Base-by-base conservation (phyloP, 805 yeast genomes). In the Blastobotrys chiropterorum region DNA sequence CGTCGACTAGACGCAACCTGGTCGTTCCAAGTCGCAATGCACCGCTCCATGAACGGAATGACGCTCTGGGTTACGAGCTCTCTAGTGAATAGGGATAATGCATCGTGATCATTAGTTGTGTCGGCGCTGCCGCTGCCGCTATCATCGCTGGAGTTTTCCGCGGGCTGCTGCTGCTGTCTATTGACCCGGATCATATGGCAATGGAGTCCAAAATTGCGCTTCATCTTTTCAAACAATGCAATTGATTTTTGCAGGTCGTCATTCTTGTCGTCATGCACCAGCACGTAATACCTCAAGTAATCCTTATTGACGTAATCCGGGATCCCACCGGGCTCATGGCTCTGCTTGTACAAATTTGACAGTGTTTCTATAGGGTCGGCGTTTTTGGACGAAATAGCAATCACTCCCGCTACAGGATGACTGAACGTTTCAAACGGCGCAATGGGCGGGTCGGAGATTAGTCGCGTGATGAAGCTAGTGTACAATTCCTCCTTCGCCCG, bases 1-100 rank as follows among this genome's bases (percentile, higher is more conserved):
- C 82, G 82, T 55, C 90, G 76, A 3, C 95, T 90, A 41, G 81
- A 79, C 13, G 89, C 78, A 3, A 85, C 75, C 61, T 82, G 86
- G 59, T 90, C 96, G 54, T 84, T 90, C 97, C 97, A 90, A 13
- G 78, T 65, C 34, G 83, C 73, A n/a, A 89, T 78, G 61, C 87
- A 85, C 51, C 78, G 70, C 62, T 88, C 90, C 96, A 94, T 88
- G 65, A 82, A 90, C 0, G 97, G 96, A 0, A 88, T 73, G 53
- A 86, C 68, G 46, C 70, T 68, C 56, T 75, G 76, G 38, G 69
- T 68, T 7, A 81, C 70, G 50, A 79, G 67, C 31, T 81, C 85
- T 45, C 71, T 65, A 14, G 81, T 54, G 48, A 73, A 73, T 7
- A 57, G 55, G 8, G 71, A 59, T 22, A 82, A 57, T 0, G 70